Evolutionary conservation across 768 basidiomycete genomes (phyloP), one percentile per base, ranked within the genome.

Genomic region (Rubroboletus satanas): DNA sequence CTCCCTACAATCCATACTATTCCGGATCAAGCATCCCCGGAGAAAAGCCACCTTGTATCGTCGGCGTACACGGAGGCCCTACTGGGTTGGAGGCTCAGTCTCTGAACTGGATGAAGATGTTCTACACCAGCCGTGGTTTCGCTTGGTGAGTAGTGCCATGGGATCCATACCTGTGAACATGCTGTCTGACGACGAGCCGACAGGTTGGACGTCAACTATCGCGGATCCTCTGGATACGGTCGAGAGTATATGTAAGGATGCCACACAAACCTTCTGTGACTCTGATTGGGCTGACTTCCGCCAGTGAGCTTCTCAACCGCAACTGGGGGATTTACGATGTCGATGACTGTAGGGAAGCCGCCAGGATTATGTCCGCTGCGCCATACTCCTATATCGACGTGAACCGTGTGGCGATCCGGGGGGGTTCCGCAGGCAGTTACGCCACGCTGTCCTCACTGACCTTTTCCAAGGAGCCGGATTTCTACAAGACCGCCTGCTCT

Each of bases 311-410:
- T 14, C 79, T 91, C 5, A 71, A 73, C 33, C 77, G 78, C 2
- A 69, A 81, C 4, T 93, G 90, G 90, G 90, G 90, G 4, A 60
- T 86, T 10, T 79, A 83, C 8, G 90, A 93, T 55, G 79, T 85
- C 1, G 66, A 77, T 7, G 90, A 93, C 62, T 81, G 80, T 57
- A 78, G 32, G 7, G 44, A 61, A 17, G 81, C 84, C 3, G 42
- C 44, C 5, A 28, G 8, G n/a, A 18, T 44, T 4, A 12, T 62
- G 10, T 72, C 81, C 10, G 41, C 57, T 8, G 55, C 62, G 1
- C 74, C 76, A 0, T 14, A 18, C 7, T 70, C 76, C 14, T 77
- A 83, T 57, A 76, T 88, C 55, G 90, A 93, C 58, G 70, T 75
- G 2, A 71, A 77, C 36, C 83, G 88, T 8, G 74, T 80, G 2